Evolutionary conservation across 2,329 filamentous ascomycete species (phyloP).

Genomic region (Microcyclospora tardicrescens): DNA sequence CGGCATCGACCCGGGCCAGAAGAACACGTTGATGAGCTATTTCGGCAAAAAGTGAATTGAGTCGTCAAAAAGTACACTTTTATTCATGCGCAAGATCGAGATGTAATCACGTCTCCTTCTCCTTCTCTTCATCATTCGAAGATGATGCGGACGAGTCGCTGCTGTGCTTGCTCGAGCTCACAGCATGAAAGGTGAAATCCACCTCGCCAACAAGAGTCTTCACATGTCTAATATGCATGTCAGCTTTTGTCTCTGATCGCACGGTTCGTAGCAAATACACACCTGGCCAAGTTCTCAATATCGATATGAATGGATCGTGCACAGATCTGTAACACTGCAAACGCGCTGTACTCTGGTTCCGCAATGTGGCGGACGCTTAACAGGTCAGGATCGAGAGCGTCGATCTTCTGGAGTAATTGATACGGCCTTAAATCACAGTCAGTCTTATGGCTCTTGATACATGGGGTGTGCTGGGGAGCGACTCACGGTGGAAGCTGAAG

Average conservation of each 20-base stretch:
- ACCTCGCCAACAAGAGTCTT: constrained; percentile 55
- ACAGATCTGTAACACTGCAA: constrained; percentile 59
- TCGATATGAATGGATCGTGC: constrained; percentile 55
- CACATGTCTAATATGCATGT: constrained; percentile 29
- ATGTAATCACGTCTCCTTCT: background rate
- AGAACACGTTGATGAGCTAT: constrained; percentile 44
- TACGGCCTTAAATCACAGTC: constrained; percentile 29
- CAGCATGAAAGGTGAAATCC: constrained; percentile 53
- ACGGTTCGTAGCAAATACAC: constrained; percentile 37
- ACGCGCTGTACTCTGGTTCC: constrained; percentile 59
- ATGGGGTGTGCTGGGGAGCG: too few species aligned
- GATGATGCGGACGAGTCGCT: constrained; percentile 1
- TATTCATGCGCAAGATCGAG: too few species aligned
- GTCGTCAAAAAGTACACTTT: too few species aligned
- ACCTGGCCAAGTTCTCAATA: constrained; percentile 43
- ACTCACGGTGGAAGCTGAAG: constrained; percentile 42
- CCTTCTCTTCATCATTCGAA: constrained; percentile 1
- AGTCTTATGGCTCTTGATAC: too few species aligned
- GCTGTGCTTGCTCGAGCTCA: constrained; percentile 23
- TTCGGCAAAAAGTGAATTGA: constrained; percentile 30
- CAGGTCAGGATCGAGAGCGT: constrained; percentile 46
- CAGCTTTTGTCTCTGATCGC: constrained; percentile 48
- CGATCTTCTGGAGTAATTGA: constrained; percentile 44
- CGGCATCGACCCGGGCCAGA: constrained; percentile 29
- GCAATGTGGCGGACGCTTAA: constrained; percentile 50